Evolutionary conservation across 805 yeast species (phyloP).

Genomic region (Jamesozyma jinghongensis): DNA sequence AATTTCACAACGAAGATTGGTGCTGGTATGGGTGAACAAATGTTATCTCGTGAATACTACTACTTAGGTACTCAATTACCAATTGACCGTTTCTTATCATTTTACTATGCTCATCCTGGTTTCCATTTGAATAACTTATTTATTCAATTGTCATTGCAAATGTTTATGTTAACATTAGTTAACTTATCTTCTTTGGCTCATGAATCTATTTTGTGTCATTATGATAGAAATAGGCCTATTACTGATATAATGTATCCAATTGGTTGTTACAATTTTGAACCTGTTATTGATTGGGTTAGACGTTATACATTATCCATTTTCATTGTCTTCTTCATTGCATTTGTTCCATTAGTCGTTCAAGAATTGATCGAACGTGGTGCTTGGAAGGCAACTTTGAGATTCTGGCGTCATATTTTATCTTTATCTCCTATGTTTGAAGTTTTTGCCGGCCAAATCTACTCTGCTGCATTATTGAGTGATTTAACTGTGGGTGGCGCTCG

Average conservation of each 20-base stretch:
- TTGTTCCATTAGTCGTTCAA: constrained; percentile 68
- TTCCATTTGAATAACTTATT: constrained; percentile 86
- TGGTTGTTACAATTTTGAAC: constrained; percentile 79
- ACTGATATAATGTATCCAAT: constrained; percentile 66
- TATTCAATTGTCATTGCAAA: constrained; percentile 73
- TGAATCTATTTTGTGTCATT: constrained; percentile 63
- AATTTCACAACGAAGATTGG: constrained; percentile 94
- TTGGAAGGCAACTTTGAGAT: constrained; percentile 62
- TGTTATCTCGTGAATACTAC: constrained; percentile 83
- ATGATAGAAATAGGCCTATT: constrained; percentile 56
- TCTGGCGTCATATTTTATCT: constrained; percentile 57
- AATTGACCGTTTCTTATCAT: constrained; percentile 79
- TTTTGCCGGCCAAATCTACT: constrained; percentile 70
- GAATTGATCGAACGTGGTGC: constrained; percentile 76
- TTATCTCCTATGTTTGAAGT: constrained; percentile 77
- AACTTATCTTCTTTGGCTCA: constrained; percentile 70
- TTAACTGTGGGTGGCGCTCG: constrained; percentile 78
- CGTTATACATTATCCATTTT: constrained; percentile 79
- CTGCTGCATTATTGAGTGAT: constrained; percentile 60
- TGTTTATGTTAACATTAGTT: constrained; percentile 72
- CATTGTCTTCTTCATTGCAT: constrained; percentile 79
- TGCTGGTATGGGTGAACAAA: constrained; percentile 98
- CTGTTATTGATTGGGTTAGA: constrained; percentile 81
- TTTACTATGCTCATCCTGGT: constrained; percentile 94
- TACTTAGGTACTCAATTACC: constrained; percentile 85